Conservation (phyloP, 495 filamentous ascomycete species). For the Penicillium taxi region DNA sequence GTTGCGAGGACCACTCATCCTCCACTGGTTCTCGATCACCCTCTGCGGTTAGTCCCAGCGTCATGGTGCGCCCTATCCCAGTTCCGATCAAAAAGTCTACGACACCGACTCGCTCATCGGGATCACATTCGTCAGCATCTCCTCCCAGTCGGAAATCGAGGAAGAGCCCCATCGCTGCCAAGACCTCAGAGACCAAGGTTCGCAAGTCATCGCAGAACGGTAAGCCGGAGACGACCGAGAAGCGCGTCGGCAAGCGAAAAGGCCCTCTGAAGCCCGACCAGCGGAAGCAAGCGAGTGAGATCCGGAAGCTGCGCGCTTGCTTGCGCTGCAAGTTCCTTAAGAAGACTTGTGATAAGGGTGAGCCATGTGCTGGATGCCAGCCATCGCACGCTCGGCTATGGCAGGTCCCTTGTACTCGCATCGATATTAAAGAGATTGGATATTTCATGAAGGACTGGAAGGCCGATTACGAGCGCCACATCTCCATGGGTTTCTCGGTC, state of each 20-base stretch:
- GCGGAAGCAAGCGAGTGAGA: conserved; percentile 88
- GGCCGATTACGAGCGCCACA: conserved; percentile 85
- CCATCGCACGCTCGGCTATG: conserved; percentile 86
- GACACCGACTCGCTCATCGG: conserved; percentile 50
- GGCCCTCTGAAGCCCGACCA: conserved; percentile 89
- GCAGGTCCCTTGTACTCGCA: conserved; percentile 92
- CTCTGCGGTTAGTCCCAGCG: conserved; percentile 57
- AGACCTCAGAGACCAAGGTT: conserved; percentile 72
- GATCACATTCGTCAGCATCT: conserved; percentile 54
- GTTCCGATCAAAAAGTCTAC: conserved; percentile 62
- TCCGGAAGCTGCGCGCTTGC: conserved; percentile 84
- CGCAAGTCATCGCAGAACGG: conserved; percentile 61
- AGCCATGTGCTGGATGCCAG: conserved; percentile 87
- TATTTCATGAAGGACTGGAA: conserved; percentile 99
- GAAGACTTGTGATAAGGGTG: conserved; percentile 94
- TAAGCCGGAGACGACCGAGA: conserved; percentile 78
- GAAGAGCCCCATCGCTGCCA: conserved; percentile 69
- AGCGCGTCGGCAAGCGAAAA: conserved; percentile 78
- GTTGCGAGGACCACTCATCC: conserved; percentile 33
- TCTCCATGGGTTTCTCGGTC: conserved; percentile 75
- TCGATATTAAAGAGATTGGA: conserved; percentile 93
- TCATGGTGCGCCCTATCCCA: conserved; percentile 53
- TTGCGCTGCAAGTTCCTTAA: conserved; percentile 96
- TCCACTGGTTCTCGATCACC: conserved; percentile 40
- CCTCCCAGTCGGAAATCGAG: conserved; percentile 59